Conservation (phyloP, 768 basidiomycete species). For the Boletus huronensis region DNA sequence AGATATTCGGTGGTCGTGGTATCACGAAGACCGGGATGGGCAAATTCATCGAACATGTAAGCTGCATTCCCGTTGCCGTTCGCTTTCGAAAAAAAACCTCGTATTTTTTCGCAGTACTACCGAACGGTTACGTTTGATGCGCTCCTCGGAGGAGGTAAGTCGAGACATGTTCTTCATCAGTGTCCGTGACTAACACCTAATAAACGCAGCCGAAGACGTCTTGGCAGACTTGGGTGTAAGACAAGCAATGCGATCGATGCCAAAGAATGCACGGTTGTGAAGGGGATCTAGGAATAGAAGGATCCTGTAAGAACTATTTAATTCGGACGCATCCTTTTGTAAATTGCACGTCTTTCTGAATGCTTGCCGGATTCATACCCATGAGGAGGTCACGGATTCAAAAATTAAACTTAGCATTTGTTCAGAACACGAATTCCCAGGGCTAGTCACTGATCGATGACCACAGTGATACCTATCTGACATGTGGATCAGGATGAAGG, state of each 20-base stretch:
- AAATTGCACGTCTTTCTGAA: neutral
- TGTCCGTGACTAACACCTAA: neutral
- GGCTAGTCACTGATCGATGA: too few relatives aligned
- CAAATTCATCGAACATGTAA: slow-evolving; percentile 51
- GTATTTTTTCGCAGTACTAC: slow-evolving; percentile 30
- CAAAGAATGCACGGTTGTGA: slow-evolving; percentile 60
- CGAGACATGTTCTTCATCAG: neutral
- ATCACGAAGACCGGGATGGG: slow-evolving; percentile 78
- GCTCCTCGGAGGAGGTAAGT: slow-evolving; percentile 62
- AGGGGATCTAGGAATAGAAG: neutral
- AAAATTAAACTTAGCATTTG: neutral
- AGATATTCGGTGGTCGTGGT: slow-evolving; percentile 84
- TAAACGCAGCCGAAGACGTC: slow-evolving; percentile 60
- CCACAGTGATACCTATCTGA: neutral
- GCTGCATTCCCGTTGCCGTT: slow-evolving; percentile 7
- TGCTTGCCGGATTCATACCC: neutral
- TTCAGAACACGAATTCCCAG: neutral
- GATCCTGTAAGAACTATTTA: neutral
- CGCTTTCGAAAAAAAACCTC: neutral
- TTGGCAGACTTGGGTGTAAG: slow-evolving; percentile 77
- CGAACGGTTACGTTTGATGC: slow-evolving; percentile 35
- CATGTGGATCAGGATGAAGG: neutral
- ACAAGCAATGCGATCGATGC: slow-evolving; percentile 75
- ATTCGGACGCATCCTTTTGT: neutral
- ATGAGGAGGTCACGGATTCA: neutral